A percentile compares a stretch with the other conserved stretches of the same genome.
phyloP scores from a whole-genome alignment of 306 rosid genomes.

The Nissolia schottii region DNA sequence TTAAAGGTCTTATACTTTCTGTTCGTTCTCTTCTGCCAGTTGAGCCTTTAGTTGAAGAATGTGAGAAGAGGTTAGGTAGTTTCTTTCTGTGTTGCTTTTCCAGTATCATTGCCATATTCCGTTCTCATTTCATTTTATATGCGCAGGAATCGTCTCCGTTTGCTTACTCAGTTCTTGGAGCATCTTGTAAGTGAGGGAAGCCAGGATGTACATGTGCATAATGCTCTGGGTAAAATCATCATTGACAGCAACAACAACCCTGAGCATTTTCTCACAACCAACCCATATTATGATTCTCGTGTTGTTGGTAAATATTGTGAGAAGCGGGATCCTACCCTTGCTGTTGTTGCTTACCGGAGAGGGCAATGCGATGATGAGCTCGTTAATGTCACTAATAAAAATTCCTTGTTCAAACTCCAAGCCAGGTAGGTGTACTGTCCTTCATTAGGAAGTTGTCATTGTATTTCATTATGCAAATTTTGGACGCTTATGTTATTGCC shows the following conservation, averaged over 20 bases:
- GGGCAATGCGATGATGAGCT: slow-evolving; percentile 88
- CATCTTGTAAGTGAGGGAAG: slow-evolving; percentile 94
- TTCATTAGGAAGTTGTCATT: neutral
- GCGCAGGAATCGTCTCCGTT: slow-evolving; percentile 71
- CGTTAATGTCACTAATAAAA: slow-evolving; percentile 69
- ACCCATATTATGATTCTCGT: slow-evolving; percentile 86
- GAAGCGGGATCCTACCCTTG: slow-evolving; percentile 82
- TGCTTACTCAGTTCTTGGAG: slow-evolving; percentile 80
- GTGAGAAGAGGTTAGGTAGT: slow-evolving; percentile 67
- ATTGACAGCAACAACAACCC: slow-evolving; percentile 85
- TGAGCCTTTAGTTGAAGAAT: slow-evolving; percentile 83
- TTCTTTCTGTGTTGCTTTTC: neutral
- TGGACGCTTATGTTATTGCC: slow-evolving; percentile 9
- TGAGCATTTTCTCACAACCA: slow-evolving; percentile 79
- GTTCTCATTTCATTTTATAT: slow-evolving; percentile 9
- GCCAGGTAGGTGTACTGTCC: slow-evolving; percentile 57
- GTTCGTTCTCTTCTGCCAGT: slow-evolving; percentile 82
- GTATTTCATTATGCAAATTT: neutral
- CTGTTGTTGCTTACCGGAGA: slow-evolving; percentile 81
- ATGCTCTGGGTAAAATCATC: slow-evolving; percentile 81
- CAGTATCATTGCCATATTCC: neutral
- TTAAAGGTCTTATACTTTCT: slow-evolving; percentile 75
- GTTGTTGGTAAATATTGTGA: slow-evolving; percentile 90
- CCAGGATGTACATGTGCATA: slow-evolving; percentile 82
- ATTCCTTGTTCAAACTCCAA: slow-evolving; percentile 77